These are phyloP conservation scores for Trichoderma sp. DNA, from an alignment of 2,329 filamentous ascomycete genomes.

Conservation along the genomic window DNA sequence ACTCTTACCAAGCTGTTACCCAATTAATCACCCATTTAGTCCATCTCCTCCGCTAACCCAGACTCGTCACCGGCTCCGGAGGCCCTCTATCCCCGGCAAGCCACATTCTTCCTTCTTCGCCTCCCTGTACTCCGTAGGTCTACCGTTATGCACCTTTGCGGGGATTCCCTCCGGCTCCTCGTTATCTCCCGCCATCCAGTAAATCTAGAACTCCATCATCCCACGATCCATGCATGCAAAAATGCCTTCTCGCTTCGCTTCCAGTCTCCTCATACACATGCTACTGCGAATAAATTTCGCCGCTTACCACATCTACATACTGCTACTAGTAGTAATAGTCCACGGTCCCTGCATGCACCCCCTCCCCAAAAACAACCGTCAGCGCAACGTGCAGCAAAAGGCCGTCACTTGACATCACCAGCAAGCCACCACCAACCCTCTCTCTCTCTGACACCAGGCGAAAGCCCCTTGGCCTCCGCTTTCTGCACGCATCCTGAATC, in stretches of 20 bases:
- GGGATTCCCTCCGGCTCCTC: not conserved
- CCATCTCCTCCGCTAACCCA: not conserved
- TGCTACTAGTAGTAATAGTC: too few relatives aligned
- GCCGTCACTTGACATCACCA: constrained; percentile 10
- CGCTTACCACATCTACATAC: not conserved
- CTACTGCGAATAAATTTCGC: not conserved
- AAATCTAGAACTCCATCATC: not conserved
- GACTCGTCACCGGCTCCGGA: not conserved
- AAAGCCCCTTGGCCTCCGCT: not conserved
- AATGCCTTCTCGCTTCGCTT: not conserved
- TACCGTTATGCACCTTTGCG: too few relatives aligned
- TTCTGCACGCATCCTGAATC: not conserved
- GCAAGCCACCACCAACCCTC: not conserved
- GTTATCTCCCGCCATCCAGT: not conserved
- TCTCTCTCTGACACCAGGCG: not conserved
- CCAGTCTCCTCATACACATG: not conserved
- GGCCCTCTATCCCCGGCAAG: not conserved
- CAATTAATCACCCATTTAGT: not conserved
- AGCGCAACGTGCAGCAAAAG: not conserved
- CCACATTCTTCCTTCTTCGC: not conserved
- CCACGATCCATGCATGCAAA: not conserved
- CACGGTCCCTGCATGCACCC: not conserved
- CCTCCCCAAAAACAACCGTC: not conserved
- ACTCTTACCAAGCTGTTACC: not conserved
- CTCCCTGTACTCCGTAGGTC: too few relatives aligned